Evolutionary conservation across 495 filamentous ascomycete species (phyloP).

Genomic region (Chaetomium tenue): DNA sequence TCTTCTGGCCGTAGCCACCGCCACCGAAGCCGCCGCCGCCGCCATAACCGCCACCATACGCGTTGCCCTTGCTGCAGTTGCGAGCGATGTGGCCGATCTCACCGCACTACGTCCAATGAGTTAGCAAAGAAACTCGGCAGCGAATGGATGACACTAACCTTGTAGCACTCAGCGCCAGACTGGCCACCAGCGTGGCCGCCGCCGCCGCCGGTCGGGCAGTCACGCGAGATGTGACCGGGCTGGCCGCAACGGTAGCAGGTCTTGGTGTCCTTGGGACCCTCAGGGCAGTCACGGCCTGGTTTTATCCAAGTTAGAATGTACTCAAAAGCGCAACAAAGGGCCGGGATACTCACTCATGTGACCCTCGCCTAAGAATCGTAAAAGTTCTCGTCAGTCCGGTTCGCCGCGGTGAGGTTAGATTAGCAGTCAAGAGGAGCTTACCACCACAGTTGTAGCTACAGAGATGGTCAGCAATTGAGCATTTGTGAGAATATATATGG

Average conservation of each 20-base stretch:
- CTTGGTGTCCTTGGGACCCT: constrained; percentile 82
- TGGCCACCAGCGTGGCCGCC: constrained; percentile 37
- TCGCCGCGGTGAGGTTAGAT: background rate
- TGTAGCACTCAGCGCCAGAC: constrained; percentile 78
- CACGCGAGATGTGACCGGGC: constrained; percentile 88
- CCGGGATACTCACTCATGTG: constrained; percentile 71
- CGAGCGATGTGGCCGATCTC: constrained; percentile 96
- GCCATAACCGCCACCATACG: constrained; percentile 37
- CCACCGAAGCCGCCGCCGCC: constrained; percentile 44
- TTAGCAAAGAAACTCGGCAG: background rate
- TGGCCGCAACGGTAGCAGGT: constrained; percentile 92
- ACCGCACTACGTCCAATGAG: constrained; percentile 59
- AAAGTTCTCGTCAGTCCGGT: constrained; percentile 24
- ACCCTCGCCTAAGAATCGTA: constrained; percentile 60
- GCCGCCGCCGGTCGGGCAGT: constrained; percentile 63
- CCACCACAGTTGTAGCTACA: constrained; percentile 54
- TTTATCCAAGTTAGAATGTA: constrained; percentile 13
- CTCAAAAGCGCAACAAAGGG: constrained; percentile 7
- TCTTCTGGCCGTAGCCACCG: constrained; percentile 61
- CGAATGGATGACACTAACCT: constrained; percentile 43
- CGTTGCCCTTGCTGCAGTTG: constrained; percentile 73
- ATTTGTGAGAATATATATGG: background rate
- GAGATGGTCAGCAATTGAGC: constrained; percentile 36
- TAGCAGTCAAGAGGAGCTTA: constrained; percentile 40
- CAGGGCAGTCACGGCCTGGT: constrained; percentile 84